Evolutionary conservation across 2,329 filamentous ascomycete genomes (phyloP).

Genomic region (Talaromyces sp.): DNA sequence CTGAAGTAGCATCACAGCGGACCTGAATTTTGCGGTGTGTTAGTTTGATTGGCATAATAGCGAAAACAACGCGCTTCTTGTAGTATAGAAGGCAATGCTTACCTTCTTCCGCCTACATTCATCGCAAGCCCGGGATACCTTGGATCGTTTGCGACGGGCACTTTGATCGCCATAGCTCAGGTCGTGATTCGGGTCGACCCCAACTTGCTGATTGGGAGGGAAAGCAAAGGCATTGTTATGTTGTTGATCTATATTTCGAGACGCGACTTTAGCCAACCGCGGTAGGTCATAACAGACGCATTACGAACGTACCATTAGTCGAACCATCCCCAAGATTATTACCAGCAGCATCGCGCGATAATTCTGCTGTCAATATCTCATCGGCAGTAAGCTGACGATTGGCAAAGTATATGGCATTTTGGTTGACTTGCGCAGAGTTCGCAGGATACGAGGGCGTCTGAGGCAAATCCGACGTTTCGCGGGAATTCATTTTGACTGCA

Average conservation of each 20-base stretch:
- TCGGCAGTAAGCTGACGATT: constrained; percentile 47
- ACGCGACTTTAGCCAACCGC: constrained; percentile 40
- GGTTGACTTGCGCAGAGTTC: constrained; percentile 43
- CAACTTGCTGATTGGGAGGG: constrained; percentile 43
- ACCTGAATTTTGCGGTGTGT: constrained; percentile 48
- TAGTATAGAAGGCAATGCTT: constrained; percentile 20
- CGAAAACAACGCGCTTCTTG: constrained; percentile 18
- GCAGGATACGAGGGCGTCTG: constrained; percentile 44
- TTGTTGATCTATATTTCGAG: constrained; percentile 36
- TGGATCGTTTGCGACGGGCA: constrained; percentile 72
- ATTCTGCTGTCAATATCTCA: constrained; percentile 47
- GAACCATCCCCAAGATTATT: constrained; percentile 42
- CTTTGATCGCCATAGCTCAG: constrained; percentile 58
- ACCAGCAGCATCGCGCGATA: constrained; percentile 46
- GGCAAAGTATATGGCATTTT: constrained; percentile 44
- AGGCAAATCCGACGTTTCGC: constrained; percentile 44
- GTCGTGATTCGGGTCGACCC: constrained; percentile 45
- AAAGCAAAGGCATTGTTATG: constrained; percentile 43
- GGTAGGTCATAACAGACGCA: constrained; percentile 35
- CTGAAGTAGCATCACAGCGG: constrained; percentile 77
- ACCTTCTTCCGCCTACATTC: constrained; percentile 83
- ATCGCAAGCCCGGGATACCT: constrained; percentile 84
- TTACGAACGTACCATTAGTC: constrained; percentile 37
- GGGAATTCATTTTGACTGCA: constrained; percentile 36
- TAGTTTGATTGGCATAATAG: neutral